Evolutionary conservation across 139 green algal species (phyloP), one percentile per base, ranked within the genome.

Genomic region (Coelastrella sp.): DNA sequence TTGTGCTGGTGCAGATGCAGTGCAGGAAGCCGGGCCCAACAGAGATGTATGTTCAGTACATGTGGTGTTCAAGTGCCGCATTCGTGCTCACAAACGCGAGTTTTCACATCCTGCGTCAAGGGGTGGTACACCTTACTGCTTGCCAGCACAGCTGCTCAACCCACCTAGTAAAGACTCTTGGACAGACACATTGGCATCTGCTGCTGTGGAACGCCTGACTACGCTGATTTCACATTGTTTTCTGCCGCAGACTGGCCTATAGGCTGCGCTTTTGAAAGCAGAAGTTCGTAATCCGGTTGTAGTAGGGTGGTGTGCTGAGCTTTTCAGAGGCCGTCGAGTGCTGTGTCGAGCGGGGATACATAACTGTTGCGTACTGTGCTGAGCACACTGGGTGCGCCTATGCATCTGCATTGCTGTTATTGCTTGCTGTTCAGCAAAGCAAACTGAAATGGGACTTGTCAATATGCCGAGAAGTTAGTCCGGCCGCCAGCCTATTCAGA

Each of bases 121-220:
- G 32, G 32, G 32, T 47, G 32, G 0, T 47, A 47, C 32, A 47
- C 32, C 32, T 71, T 14, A 71, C 11, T 71, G 13, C 3, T 14
- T 71, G 64, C 64, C 64, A 71, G 64, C 64, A 20, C 64, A 71
- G 19, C 23, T 80, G 74, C 22, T n/a, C 3, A 7, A 58, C 84
- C n/a, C 71, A 81, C 84, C 71, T 17, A 73, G 56, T 20, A 80
- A 73, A n/a, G 71, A 7, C 8, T 80, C 19, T 73, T 89, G 82
- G 32, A 87, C 23, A 54, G 82, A 16, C 61, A 87, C 82, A 87
- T 87, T 87, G 65, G 82, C 64, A 73, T 79, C 83, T 54, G 83
- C 16, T 80, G 83, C 32, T 80, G 73, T 71, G 61, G 61, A 71
- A 71, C 11, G 61, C 11, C 61, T 19, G 11, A 2, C 61, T 19